These are phyloP conservation scores for Rhodotorula toruloides DNA, from an alignment of 768 basidiomycete genomes.

Conservation along the genomic window DNA sequence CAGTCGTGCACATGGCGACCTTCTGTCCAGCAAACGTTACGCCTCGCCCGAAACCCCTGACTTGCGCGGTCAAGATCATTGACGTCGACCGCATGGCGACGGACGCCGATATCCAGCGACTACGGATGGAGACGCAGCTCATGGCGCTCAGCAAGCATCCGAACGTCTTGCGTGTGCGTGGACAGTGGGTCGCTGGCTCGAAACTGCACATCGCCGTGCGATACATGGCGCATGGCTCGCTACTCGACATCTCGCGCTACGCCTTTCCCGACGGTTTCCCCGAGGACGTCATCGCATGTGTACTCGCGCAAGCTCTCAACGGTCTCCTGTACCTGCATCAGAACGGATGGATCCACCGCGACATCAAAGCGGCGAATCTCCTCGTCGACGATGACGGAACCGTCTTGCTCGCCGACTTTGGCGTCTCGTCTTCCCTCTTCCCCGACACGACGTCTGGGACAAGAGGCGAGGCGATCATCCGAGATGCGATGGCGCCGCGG, in stretches of 20 bases:
- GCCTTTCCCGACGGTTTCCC: slow-evolving; percentile 84
- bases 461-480: slow-evolving; percentile 48
- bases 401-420: slow-evolving; percentile 84
- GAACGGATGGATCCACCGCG: slow-evolving; percentile 79
- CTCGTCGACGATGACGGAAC: slow-evolving; percentile 63
- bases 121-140: slow-evolving; percentile 64
- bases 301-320: slow-evolving; percentile 75
- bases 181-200: slow-evolving; percentile 78
- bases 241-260: slow-evolving; percentile 67
- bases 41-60: slow-evolving; percentile 44
- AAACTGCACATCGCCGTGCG: slow-evolving; percentile 68
- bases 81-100: slow-evolving; percentile 73
- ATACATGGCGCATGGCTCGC: slow-evolving; percentile 51
- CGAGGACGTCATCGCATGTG: slow-evolving; percentile 79
- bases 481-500: slow-evolving; percentile 59
- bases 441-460: slow-evolving; percentile 60
- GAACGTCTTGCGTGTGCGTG: slow-evolving; percentile 86
- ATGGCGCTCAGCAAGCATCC: slow-evolving; percentile 90
- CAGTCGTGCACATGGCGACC: slow-evolving; percentile 75
- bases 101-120: slow-evolving; percentile 27
- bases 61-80: slow-evolving; percentile 76
- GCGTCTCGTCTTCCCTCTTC: slow-evolving; percentile 76
- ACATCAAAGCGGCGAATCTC: slow-evolving; percentile 89
- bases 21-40: slow-evolving; percentile 52
- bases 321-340: slow-evolving; percentile 83